Evolutionary conservation across 1,284 basidiomycete species (phyloP), one percentile per base, ranked within the genome.

Genomic region (Agroathelia rolfsii): DNA sequence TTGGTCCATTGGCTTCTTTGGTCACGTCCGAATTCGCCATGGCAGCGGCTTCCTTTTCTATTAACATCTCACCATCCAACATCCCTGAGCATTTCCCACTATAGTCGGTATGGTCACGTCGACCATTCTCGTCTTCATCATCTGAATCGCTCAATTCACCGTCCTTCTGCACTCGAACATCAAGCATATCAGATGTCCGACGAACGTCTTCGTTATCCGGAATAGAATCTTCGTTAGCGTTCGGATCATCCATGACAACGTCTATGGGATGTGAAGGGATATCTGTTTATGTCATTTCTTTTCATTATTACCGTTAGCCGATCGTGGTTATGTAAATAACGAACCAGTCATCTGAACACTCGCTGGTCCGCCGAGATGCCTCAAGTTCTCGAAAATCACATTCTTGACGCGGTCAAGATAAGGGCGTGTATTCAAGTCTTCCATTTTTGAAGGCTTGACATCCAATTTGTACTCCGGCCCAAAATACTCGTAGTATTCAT

Each of bases 401-500:
- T 77, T 73, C 55, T 88, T 92, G 41, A 97, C 79, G 40, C 94
- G 88, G 34, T 95, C 86, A 30, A 98, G 67, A 53, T 98, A 99
- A 43, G 86, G 83, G 6, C 75, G 75, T 2, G 88, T 88, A 53
- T 99, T 99, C 61, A 95, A 66, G 50, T 99, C 93, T 46, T 96
- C 90, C 52, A 92, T 88, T 53, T 98, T 99, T 19, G 89, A 94
- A 3, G 92, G 67, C 43, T 85, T 85, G 16, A 98, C 93, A 49
- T 96, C 90, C 19, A 98, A 68, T 45, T 93, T 74, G 60, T 94
- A 98, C 37, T 92, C 70, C 9, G 95, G 95, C 0, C 93, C 94
- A 56, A 93, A 98, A 78, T 93, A 98, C 55, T 97, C 93, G 53
- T 96, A 88, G 56, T 92, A 96, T 48, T 93, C 83, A 56, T 88